phyloP scores from a whole-genome alignment of 1,284 basidiomycete genomes.

The Cerrena zonata region DNA sequence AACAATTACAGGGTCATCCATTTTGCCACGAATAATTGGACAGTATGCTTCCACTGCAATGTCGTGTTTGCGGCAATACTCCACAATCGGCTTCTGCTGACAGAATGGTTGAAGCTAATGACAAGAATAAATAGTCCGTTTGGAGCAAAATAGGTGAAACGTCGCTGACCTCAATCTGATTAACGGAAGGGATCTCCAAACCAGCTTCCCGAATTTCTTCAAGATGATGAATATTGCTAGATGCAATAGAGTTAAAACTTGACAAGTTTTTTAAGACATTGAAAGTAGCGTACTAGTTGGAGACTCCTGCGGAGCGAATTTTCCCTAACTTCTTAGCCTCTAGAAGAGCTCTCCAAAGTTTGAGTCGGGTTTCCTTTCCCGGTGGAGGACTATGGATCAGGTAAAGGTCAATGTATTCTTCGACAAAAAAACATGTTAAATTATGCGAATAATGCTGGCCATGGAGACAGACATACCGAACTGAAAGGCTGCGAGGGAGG shows the following conservation, averaged over 20 bases:
- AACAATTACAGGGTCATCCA: constrained; percentile 37
- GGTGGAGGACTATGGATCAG: constrained; percentile 52
- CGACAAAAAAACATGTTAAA: neutral
- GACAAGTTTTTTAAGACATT: neutral
- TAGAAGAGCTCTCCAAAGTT: constrained; percentile 40
- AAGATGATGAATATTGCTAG: constrained; percentile 61
- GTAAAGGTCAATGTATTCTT: constrained; percentile 55
- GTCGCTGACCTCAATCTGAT: constrained; percentile 68
- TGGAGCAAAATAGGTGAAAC: neutral
- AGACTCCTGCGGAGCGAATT: constrained; percentile 53
- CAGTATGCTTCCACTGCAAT: constrained; percentile 71
- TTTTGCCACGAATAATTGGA: constrained; percentile 42
- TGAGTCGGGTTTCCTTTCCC: constrained; percentile 38
- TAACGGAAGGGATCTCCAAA: constrained; percentile 63
- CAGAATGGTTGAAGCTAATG: constrained; percentile 75
- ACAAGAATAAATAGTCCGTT: neutral
- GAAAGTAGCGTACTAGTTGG: constrained; percentile 54
- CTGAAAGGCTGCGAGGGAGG: constrained; percentile 17
- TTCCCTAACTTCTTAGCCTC: constrained; percentile 46
- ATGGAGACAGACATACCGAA: constrained; percentile 12
- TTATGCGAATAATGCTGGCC: neutral
- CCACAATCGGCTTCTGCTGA: constrained; percentile 74
- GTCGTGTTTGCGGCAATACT: constrained; percentile 62
- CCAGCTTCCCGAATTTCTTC: constrained; percentile 65
- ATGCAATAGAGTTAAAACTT: no score